Evolutionary conservation across 2,329 filamentous ascomycete genomes (phyloP), one percentile per base, ranked within the genome.

Genomic region (Paecilomyces dactylethromorphus): DNA sequence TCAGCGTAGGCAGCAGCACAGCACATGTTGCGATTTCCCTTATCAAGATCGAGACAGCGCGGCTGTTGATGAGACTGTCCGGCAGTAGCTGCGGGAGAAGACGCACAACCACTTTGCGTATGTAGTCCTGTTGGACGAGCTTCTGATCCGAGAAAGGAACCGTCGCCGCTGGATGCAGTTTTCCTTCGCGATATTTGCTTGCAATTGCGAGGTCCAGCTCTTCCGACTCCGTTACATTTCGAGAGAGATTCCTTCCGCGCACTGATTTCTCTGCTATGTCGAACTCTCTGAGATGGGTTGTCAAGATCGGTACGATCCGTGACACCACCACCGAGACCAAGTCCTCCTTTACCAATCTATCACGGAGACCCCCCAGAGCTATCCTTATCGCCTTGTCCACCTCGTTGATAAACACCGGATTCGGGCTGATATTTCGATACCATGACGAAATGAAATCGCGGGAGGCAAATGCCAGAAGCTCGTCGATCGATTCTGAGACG

Each of bases 171-270:
- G 90, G 83, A 71, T 99, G 95, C 59, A 99, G 79, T 63, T 89
- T 91, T 26, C 93, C 93, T 71, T 95, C 89, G 57, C 84, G 88
- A 74, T 94, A 99, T 75, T 96, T 97, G 49, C 85, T 88, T n/a
- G 94, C 94, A 74, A 99, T 96, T 1, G 94, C 94, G 64, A 96
- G 81, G 73, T 97, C 92, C 67, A 99, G 80, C 81, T 99, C 94
- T 70, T 97, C 93, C 0, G 92, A 96, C 76, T 99, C 94, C 2
- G 95, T 97, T 58, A 99, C 87, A 64, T 88, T 92, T 56, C 91
- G 86, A 66, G 92, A 94, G 58, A 97, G 79, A 74, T 96, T 91
- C 71, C 87, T 89, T 12, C 95, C 95, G 57, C 93, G 85, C 11
- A 99, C 90, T 8, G 86, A 84, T 59, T 89, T 85, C 77, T 99